Evolutionary conservation across 2,329 filamentous ascomycete genomes (phyloP), one percentile per base, ranked within the genome.

Genomic region (Trichoderma endophyticum): DNA sequence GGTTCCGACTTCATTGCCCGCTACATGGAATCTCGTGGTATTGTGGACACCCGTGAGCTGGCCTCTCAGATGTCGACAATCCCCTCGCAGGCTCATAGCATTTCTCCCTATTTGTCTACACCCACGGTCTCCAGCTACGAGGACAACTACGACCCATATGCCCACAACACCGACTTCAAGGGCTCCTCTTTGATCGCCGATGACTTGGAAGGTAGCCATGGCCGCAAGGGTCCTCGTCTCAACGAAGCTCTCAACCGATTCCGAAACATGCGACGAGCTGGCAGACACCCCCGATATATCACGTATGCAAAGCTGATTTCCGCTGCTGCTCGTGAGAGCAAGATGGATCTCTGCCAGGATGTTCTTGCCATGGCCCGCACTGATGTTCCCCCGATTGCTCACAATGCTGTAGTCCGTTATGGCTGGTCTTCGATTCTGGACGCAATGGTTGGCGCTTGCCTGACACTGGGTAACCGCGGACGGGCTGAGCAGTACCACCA

Each of bases 361-460:
- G 92, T 99, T 66, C 87, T 98, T 36, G 90, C 89, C 76, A 97
- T 97, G 89, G 96, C 96, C 14, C 92, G 94, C 76, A 88, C 91
- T 71, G 96, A 99, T 80, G 90, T 98, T 73, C 96, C 96, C 62
- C 88, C 95, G 39, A 86, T 95, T 73, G 87, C 91, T 56, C 92
- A 97, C 80, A 97, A 97, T 80, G 89, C 92, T 26, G 90, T 94
- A 74, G 95, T 98, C 36, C 91, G 94, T 73, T 97, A 97, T 78
- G 96, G 96, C 64, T 99, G 96, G 96, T 93, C 95, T 56, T 95
- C 94, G 2, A 98, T 99, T 74, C 87, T 98, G 59, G 96, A 99
- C 80, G 92, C 96, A 61, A 98, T 98, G 95, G 91, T 98, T 71
- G 94, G 95, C 76, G 95, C 95, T 57, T 97, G 93, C 78, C 87